Percentiles rank a stretch among this genome's conserved stretches.
Evolutionary conservation across 805 yeast species (phyloP).

Genomic region (Wickerhamomyces bovis): DNA sequence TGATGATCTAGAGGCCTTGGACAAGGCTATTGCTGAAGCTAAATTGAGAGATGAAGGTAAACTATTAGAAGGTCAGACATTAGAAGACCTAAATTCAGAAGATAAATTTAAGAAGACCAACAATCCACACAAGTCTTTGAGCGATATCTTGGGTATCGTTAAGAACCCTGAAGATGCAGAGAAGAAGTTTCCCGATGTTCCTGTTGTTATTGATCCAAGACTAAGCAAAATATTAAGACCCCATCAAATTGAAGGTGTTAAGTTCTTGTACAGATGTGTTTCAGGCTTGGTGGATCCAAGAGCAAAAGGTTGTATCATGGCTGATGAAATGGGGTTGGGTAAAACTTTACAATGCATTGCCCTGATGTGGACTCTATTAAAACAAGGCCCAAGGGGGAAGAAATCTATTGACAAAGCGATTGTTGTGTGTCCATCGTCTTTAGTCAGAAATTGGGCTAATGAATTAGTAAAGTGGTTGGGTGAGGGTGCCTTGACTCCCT

Average conservation of each 20-base stretch:
- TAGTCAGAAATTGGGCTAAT: conserved; percentile 96
- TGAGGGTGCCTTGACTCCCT: conserved; percentile 77
- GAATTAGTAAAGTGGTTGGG: conserved; percentile 95
- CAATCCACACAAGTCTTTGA: conserved; percentile 58
- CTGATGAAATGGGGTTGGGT: conserved; percentile 95
- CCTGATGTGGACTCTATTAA: conserved; percentile 84
- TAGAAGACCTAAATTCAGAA: conserved; percentile 16
- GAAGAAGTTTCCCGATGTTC: conserved; percentile 71
- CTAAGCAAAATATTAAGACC: conserved; percentile 83
- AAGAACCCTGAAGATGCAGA: conserved; percentile 42
- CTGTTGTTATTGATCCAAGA: conserved; percentile 92
- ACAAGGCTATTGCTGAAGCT: conserved; percentile 25
- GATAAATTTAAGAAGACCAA: conserved; percentile 25
- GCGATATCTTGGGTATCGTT: conserved; percentile 73
- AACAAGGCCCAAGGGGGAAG: conserved; percentile 79
- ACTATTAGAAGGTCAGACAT: conserved; percentile 12
- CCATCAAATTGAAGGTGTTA: conserved; percentile 94
- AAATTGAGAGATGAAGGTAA: conserved; percentile 25
- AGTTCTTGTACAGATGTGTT: conserved; percentile 84
- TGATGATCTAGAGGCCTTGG: conserved; percentile 26
- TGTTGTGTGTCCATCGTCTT: conserved; percentile 90
- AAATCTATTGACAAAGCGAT: conserved; percentile 84
- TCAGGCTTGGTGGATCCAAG: conserved; percentile 77
- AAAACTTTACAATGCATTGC: conserved; percentile 87
- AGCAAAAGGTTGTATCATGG: conserved; percentile 96